A percentile compares a stretch with the other conserved stretches of the same genome.
Evolutionary conservation across 331 rosid species (phyloP).

Genomic region (Phaseolus coccineus): DNA sequence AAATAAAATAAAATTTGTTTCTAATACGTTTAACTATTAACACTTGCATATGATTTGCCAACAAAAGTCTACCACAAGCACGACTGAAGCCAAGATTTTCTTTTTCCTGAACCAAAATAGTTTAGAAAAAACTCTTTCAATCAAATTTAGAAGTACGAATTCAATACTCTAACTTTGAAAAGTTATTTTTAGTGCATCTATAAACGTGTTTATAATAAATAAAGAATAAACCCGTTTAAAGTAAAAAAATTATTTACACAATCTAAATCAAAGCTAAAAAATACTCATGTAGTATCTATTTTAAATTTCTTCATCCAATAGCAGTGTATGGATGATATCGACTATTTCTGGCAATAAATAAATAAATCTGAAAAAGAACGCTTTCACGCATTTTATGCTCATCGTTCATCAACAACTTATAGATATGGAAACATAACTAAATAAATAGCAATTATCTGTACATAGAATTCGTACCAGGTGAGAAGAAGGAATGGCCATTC

Average conservation of each 20-base stretch:
- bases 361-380: not conserved
- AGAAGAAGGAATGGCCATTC: not conserved
- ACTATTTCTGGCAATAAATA: too few relatives aligned
- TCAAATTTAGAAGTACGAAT: not conserved
- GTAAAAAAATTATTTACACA: not conserved
- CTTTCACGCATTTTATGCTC: not conserved
- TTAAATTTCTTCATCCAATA: not conserved
- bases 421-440: not conserved
- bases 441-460: slow-evolving; percentile 41
- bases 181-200: not conserved
- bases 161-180: not conserved
- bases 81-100: not conserved
- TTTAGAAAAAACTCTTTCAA: not conserved
- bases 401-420: slow-evolving; percentile 36
- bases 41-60: not conserved
- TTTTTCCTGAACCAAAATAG: not conserved
- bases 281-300: not conserved
- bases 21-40: too few relatives aligned
- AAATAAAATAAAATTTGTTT: too few relatives aligned
- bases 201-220: not conserved
- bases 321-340: too few relatives aligned
- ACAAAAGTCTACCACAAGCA: not conserved
- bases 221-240: not conserved
- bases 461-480: slow-evolving; percentile 33
- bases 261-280: not conserved